Evolutionary conservation across 2,329 filamentous ascomycete genomes (phyloP), one percentile per base, ranked within the genome.

Genomic region (Ascochyta clinopodiicola): DNA sequence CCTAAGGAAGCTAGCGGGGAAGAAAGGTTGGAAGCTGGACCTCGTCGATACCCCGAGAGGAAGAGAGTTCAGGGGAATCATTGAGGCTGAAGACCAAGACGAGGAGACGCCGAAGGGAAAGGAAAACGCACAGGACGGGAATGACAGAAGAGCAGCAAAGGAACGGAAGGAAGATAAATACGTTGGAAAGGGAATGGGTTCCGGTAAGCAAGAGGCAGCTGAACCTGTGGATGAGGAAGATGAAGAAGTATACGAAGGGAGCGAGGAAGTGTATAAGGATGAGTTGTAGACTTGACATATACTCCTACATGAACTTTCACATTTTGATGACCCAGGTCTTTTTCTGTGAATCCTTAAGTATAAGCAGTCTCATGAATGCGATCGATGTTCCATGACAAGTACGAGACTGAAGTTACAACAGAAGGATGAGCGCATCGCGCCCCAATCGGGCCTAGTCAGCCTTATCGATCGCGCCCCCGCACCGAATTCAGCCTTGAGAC

Each of bases 11-110:
- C 70, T 90, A 36, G 90, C 91, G 0, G 84, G 86, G 2, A 86
- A 88, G 7, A 84, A 87, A 61, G 86, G 86, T 15, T 96, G 92
- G 92, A 89, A 87, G 66, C 79, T 96, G 56, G 90, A 95, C 74
- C 81, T 95, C 13, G 85, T 95, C 1, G 89, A 95, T 67, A 81
- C 86, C 10, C 84, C 88, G 1, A 82, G 84, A 4, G 81, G 81
- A 21, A 78, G 85, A 58, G 88, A 92, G 69, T 84, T 94, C 36
- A 80, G 88, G 39, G 90, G 88, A 0, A 85, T 90, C 37, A 83
- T 94, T 15, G 86, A 88, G 25, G 77, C 78, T 1, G 82, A 84
- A 12, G 81, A 81, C 2, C 82, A 84, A 1, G 80, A 84, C 0
- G 79, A 81, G 9, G 73, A 78, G 59, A 63, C 66, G 35, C 50